phyloP scores from a whole-genome alignment of 75 land plant genomes.

The Ceratopteris richardii region DNA sequence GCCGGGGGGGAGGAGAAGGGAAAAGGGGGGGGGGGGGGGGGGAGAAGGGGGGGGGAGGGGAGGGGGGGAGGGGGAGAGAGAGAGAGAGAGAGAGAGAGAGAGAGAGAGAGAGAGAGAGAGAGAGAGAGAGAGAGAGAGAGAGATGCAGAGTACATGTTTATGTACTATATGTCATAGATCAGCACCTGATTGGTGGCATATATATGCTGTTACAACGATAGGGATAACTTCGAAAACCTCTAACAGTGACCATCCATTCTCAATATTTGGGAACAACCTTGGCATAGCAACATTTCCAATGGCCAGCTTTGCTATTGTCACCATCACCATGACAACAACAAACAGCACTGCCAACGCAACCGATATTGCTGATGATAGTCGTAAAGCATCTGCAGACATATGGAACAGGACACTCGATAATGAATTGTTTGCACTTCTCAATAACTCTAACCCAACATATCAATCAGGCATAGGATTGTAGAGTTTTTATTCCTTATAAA shows the following conservation, averaged over 20 bases:
- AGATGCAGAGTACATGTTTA: too few species aligned
- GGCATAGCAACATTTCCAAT: conserved; percentile 54
- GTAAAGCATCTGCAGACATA: conserved; percentile 64
- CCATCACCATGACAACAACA: conserved; percentile 61
- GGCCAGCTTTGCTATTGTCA: conserved; percentile 46
- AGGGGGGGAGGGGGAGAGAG: too few species aligned
- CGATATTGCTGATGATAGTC: conserved; percentile 82
- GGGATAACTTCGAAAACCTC: conserved; percentile 74
- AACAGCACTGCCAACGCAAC: conserved; percentile 83
- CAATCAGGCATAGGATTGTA: too few species aligned
- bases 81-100: too few species aligned
- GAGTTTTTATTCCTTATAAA: too few species aligned
- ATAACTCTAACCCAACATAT: too few species aligned
- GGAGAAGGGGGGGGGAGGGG: too few species aligned
- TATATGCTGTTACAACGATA: conserved; percentile 86
- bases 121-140: too few species aligned
- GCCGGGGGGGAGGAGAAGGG: too few species aligned
- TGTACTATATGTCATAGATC: not conserved
- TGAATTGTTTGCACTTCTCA: too few species aligned
- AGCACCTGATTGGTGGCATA: conserved; percentile 88
- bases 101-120: too few species aligned
- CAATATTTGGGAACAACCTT: conserved; percentile 35
- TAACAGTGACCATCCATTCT: conserved; percentile 58
- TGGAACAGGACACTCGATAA: not conserved
- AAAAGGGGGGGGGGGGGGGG: too few species aligned